Conservation (phyloP, 2,329 filamentous ascomycete species). For the Cercospora sesami region DNA sequence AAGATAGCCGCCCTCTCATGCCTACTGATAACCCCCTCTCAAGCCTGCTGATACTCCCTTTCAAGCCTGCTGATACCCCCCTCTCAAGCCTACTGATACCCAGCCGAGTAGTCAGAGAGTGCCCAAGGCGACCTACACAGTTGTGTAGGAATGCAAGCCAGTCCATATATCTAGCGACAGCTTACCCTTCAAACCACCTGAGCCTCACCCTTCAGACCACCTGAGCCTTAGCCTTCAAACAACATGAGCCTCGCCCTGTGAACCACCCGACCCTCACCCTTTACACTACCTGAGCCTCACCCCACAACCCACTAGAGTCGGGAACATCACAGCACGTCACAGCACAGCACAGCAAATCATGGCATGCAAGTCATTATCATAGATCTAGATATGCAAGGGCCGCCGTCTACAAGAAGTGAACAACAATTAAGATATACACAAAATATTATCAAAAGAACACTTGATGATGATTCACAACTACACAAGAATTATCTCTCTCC, state of each 20-base stretch:
- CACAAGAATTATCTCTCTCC: slow-evolving; percentile 3
- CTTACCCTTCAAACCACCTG: neutral
- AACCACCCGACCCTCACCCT: no score
- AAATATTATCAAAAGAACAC: neutral
- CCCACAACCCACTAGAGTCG: neutral
- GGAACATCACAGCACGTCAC: neutral
- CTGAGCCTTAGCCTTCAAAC: no score
- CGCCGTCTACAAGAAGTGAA: neutral
- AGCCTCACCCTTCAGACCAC: no score
- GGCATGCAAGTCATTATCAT: neutral
- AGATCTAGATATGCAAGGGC: no score
- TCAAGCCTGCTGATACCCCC: neutral
- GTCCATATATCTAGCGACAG: neutral
- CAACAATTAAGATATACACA: neutral
- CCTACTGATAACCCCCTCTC: neutral
- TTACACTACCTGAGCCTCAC: neutral
- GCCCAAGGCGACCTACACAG: neutral
- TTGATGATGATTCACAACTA: neutral
- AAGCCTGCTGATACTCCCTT: neutral
- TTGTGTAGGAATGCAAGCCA: neutral
- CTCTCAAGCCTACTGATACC: neutral
- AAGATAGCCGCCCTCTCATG: neutral
- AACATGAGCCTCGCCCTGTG: no score
- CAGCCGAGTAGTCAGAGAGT: neutral
- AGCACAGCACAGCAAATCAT: neutral